Base-by-base conservation (phyloP, 805 yeast species). In the Lipomyces anomalus region DNA sequence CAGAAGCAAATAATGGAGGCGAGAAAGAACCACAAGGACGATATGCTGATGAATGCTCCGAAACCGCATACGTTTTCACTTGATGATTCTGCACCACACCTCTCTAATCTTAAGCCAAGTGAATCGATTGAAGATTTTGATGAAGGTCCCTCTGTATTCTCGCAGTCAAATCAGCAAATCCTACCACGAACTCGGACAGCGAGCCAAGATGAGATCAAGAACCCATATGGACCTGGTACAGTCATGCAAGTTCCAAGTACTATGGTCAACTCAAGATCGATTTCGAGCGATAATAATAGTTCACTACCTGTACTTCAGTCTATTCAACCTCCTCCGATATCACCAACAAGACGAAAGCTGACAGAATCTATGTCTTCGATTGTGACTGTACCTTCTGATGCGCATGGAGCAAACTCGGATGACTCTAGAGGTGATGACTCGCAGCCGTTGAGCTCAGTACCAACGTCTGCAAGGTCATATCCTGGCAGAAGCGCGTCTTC, bases 1-100 rank as follows among this genome's bases (percentile, higher is more conserved):
- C 54, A 50, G 29, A 43, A 41, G 33, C 47, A 40, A 42, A 43
- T 50, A 4, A 50, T 50, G 7, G 46, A 47, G 26, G 40, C 54
- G 20, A 29, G 46, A 20, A 24, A 46, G 13, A 42, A 42, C 7
- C 44, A 46, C 29, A n/a, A 44, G 18, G 52, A 43, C 21, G 52
- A 40, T 9, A n/a, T 48, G 16, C 16, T 47, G 16, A 33, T 49
- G 7, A 49, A 49, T 26, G 43, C 53, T n/a, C 46, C 52, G n/a
- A 39, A 37, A 20, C 47, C 53, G 3, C 44, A 49, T 39, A 48
- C 52, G 7, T 48, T 41, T 37, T 46, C 52, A 6, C 43, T 44
- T 2, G 51, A 48, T 21, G 52, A 48, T 22, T 20, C 40, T 4
- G 22, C 40, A 28, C 38, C 35, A 6, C 47, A 41, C 22, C n/a